These are phyloP conservation scores for Hanseniaspora valbyensis DNA, from an alignment of 805 yeast species.

Conservation along the genomic window DNA sequence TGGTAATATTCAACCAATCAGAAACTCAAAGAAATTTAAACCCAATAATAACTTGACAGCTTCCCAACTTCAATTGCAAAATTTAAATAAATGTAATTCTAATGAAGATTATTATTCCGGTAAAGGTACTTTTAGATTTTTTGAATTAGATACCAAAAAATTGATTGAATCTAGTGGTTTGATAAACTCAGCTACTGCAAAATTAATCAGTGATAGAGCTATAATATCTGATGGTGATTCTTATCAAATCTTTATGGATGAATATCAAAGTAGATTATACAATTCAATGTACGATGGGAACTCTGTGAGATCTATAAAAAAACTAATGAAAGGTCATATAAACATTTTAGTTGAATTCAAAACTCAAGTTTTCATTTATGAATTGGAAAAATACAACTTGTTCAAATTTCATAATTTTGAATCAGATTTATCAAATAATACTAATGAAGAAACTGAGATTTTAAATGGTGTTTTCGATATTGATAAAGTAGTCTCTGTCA, in stretches of 20 bases:
- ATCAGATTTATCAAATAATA: slow-evolving; percentile 10
- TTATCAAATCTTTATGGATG: slow-evolving; percentile 8
- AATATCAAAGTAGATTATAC: slow-evolving; percentile 9
- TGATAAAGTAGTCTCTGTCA: slow-evolving; percentile 27
- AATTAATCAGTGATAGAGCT: slow-evolving; percentile 17
- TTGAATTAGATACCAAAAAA: slow-evolving; percentile 10
- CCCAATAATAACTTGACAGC: background rate
- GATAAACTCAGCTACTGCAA: background rate
- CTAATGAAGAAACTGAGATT: slow-evolving; percentile 36
- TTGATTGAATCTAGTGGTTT: slow-evolving; percentile 9
- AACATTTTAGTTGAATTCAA: slow-evolving; percentile 72
- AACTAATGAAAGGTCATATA: slow-evolving; percentile 70
- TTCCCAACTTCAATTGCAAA: background rate
- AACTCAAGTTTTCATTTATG: slow-evolving; percentile 91
- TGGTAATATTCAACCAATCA: slow-evolving; percentile 26
- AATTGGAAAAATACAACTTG: slow-evolving; percentile 39
- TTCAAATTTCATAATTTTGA: slow-evolving; percentile 15
- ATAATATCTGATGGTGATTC: slow-evolving; percentile 12
- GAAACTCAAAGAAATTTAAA: slow-evolving; percentile 12
- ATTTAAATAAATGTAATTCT: background rate
- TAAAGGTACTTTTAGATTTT: slow-evolving; percentile 6
- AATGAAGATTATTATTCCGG: background rate
- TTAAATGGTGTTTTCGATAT: slow-evolving; percentile 34
- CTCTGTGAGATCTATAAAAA: slow-evolving; percentile 27
- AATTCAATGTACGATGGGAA: slow-evolving; percentile 13